Conservation (phyloP, 768 basidiomycete species). For the Lactarius sp. region DNA sequence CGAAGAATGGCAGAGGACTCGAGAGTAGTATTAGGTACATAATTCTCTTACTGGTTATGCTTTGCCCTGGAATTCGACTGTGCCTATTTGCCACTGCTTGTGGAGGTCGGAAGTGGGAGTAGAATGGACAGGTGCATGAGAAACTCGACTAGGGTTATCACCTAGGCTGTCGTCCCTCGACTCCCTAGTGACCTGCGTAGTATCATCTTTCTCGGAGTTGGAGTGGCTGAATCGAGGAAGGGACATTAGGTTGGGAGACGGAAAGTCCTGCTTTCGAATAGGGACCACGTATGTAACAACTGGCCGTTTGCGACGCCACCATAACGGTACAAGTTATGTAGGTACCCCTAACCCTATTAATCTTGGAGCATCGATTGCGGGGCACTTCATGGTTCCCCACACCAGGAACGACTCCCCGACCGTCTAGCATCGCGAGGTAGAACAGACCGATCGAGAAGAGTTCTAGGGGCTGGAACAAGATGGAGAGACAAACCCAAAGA, state of each 20-base stretch:
- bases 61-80: background rate
- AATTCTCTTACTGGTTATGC: background rate
- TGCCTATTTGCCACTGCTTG: background rate
- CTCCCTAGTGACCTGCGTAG: background rate
- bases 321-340: background rate
- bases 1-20: background rate
- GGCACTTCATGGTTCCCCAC: no score
- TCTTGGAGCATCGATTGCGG: no score
- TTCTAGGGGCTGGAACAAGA: no score
- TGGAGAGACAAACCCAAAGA: no score
- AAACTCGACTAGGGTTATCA: background rate
- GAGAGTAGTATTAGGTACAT: background rate
- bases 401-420: no score
- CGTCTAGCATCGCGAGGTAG: no score
- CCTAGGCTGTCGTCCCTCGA: background rate
- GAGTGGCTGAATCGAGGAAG: background rate
- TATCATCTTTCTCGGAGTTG: background rate
- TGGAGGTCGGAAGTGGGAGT: background rate
- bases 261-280: slow-evolving; percentile 21
- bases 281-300: background rate
- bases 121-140: background rate
- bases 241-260: background rate
- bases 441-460: no score
- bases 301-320: background rate
- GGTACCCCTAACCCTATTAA: background rate